phyloP scores from a whole-genome alignment of 495 filamentous ascomycete genomes.

The Tuber melanosporum region DNA sequence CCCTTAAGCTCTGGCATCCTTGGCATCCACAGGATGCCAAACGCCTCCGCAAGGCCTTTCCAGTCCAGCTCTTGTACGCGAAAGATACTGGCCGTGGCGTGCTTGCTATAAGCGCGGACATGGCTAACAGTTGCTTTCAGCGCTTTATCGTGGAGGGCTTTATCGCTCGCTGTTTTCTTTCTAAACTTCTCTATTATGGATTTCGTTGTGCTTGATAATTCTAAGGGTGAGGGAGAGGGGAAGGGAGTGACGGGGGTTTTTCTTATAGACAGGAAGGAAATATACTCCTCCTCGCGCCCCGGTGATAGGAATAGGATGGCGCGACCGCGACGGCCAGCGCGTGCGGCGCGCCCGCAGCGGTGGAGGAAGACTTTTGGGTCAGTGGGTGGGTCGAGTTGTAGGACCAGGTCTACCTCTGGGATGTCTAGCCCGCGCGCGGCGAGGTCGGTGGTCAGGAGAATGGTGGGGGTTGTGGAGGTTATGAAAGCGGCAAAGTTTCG shows the following conservation, averaged over 20 bases:
- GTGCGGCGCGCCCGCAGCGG: slow-evolving; percentile 83
- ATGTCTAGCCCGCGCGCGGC: slow-evolving; percentile 85
- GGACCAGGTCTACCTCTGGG: slow-evolving; percentile 85
- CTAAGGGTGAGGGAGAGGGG: slow-evolving; percentile 42
- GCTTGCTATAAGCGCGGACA: slow-evolving; percentile 84
- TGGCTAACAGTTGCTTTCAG: slow-evolving; percentile 89
- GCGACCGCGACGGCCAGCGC: slow-evolving; percentile 77
- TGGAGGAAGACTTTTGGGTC: slow-evolving; percentile 95
- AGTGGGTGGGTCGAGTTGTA: slow-evolving; percentile 84
- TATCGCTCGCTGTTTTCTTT: slow-evolving; percentile 60
- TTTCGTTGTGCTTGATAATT: slow-evolving; percentile 44
- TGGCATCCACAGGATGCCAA: slow-evolving; percentile 76
- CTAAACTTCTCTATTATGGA: slow-evolving; percentile 53
- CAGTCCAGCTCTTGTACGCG: slow-evolving; percentile 74
- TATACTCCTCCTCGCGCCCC: slow-evolving; percentile 79
- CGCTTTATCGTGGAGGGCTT: slow-evolving; percentile 79
- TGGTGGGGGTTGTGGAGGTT: slow-evolving; percentile 56
- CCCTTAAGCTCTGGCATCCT: slow-evolving; percentile 90
- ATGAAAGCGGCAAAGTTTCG: slow-evolving; percentile 61
- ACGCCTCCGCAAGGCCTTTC: slow-evolving; percentile 70
- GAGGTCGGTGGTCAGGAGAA: slow-evolving; percentile 67
- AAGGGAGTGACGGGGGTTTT: slow-evolving; percentile 67
- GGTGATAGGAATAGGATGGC: slow-evolving; percentile 78
- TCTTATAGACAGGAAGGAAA: slow-evolving; percentile 77
- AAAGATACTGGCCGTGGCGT: slow-evolving; percentile 87